Evolutionary conservation across 257 asterid species (phyloP).

Genomic region (Coffea eugenioides): DNA sequence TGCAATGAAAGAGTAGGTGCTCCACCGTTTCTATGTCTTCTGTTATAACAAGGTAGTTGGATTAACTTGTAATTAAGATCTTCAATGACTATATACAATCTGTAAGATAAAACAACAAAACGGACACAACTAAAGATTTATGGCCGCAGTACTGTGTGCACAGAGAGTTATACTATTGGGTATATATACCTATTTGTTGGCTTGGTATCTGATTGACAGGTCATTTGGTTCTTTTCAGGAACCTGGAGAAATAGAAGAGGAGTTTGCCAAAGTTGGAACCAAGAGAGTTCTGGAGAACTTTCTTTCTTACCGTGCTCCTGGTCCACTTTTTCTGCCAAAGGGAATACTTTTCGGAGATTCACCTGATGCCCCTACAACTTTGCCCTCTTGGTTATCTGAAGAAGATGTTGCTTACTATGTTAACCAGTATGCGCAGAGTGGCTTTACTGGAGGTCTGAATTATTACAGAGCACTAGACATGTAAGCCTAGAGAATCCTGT

Average conservation of each 20-base stretch:
- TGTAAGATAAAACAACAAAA: neutral
- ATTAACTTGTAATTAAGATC: no score
- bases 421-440: conserved; percentile 22
- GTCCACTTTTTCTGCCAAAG: conserved; percentile 30
- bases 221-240: conserved; percentile 21
- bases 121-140: no score
- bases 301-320: conserved; percentile 19
- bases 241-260: conserved; percentile 35
- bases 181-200: neutral
- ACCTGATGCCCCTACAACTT: conserved; percentile 7
- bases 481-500: conserved; percentile 20
- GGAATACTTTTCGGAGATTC: conserved; percentile 25
- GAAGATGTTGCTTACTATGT: conserved; percentile 25
- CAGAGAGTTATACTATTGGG: no score
- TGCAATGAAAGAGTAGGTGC: no score
- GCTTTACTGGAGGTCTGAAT: conserved; percentile 32
- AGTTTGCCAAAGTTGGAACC: conserved; percentile 25
- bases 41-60: no score
- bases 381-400: conserved; percentile 31
- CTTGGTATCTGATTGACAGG: neutral
- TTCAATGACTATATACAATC: no score
- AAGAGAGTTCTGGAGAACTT: conserved; percentile 21
- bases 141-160: no score
- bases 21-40: no score
- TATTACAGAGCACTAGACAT: conserved; percentile 33